Evolutionary conservation across 805 yeast genomes (phyloP), one percentile per base, ranked within the genome.

Genomic region (Candida stauntonica): DNA sequence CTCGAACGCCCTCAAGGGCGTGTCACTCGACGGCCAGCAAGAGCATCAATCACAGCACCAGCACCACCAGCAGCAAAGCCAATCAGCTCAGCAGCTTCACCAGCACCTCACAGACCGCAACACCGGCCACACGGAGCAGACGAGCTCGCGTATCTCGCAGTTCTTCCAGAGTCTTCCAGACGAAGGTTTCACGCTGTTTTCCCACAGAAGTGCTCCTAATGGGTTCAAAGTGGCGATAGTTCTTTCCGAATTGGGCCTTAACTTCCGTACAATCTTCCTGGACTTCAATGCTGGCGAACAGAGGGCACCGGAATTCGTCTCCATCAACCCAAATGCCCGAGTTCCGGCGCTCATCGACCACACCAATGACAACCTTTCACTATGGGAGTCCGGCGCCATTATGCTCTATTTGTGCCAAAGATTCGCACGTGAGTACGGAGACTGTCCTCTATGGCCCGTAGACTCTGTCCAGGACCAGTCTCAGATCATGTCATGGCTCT

Each of bases 311-410:
- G 94, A 88, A 60, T 89, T 89, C 53, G 88, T 89, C 15, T 73
- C 87, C n/a, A 81, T 89, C 45, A 91, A 89, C 61, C 98, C 98
- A 19, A 91, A 91, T 61, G 97, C 96, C 3, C 71, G 98, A 45
- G 95, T 89, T 6, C 98, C 98, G 4, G 95, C 96, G 3, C 72
- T 89, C 38, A 85, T 91, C 38, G 98, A 89, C 61, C 97, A 91
- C 60, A 75, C 74, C 42, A 77, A 77, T 56, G 87, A 81, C 43
- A 83, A 86, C 56, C 73, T 86, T 23, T 73, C 94, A 3, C 73
- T 89, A 20, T 89, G 98, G 98, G 98, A 89, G 63, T 82, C 94
- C 0, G 97, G 98, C 3, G 89, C 97, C 19, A 88, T 89, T 24
- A 77, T 88, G 35, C 67, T 86, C 37, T 93, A 91, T 58, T 64